Evolutionary conservation across 257 asterid genomes (phyloP), one percentile per base, ranked within the genome.

Genomic region (Solanum neorickii): DNA sequence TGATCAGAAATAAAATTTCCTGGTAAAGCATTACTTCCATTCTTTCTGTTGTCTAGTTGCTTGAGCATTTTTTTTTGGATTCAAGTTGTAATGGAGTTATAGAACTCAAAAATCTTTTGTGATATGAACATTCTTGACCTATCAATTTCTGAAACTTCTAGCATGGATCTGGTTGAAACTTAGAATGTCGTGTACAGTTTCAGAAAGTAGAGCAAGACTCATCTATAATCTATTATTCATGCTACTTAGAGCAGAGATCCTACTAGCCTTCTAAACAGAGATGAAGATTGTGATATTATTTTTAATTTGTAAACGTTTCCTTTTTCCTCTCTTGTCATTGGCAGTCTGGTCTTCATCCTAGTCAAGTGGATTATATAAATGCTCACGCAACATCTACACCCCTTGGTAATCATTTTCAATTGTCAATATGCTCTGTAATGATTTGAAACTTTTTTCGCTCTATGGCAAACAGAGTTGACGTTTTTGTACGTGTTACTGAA

Each of bases 321-420:
- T 66, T 15, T 69, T 69, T 25, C 25, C 60, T 82, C 89, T 83
- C 39, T 72, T 88, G 62, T 90, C 86, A 44, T 74, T 89, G 91
- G 92, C 97, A 96, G 98, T 95, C 99, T 59, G 98, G 98, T 41
- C 91, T 97, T 87, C 87, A 87, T 82, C 94, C 97, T 87, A 86
- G 89, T 75, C 98, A 97, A 90, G 99, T 97, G 92, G 98, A 94
- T 87, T 97, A 97, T 91, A 88, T 97, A 84, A 97, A 97, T 90
- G 98, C 99, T 72, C 99, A 97, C 84, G 99, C 99, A 82, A 97
- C 99, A 70, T 97, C 99, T 82, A 97, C 99, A 59, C 97, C 99
- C 87, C 88, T 97, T 90, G 99, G 99, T 96, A 94, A 90, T 76
- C 82, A 46, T 47, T 56, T 25, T 87, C 89, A 56, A 29, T 52